These are phyloP conservation scores for Penicillium coprophilum DNA, from an alignment of 495 filamentous ascomycete species.

Conservation along the genomic window DNA sequence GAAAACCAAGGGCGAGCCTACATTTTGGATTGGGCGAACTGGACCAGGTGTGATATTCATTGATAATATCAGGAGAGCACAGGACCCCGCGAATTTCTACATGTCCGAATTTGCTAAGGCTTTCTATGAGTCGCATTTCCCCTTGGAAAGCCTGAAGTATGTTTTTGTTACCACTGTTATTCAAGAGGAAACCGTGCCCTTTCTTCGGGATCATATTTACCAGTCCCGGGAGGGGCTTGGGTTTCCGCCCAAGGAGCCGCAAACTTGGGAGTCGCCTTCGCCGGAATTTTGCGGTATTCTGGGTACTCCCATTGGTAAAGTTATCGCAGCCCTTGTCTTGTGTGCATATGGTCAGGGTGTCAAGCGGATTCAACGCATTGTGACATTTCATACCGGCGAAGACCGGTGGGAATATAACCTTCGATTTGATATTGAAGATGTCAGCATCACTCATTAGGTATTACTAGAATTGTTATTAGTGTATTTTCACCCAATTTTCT, in stretches of 20 bases:
- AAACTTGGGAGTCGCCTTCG: conserved; percentile 3
- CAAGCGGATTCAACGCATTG: conserved; percentile 6
- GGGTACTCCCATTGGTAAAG: conserved; percentile 12
- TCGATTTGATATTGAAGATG: conserved; percentile 11
- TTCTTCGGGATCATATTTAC: not conserved
- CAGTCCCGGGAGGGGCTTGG: not conserved
- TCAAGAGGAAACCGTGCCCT: not conserved
- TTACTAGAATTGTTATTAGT: not conserved
- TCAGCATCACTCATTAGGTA: not conserved
- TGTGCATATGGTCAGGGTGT: conserved; percentile 8
- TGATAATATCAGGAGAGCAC: not conserved
- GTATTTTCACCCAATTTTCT: not conserved
- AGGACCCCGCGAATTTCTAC: not conserved
- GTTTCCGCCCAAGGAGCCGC: not conserved
- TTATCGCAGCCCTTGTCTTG: conserved; percentile 4
- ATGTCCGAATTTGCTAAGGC: conserved; percentile 5
- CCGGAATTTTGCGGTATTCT: conserved; percentile 6
- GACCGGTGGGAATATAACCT: not conserved
- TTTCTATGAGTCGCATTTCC: not conserved
- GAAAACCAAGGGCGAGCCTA: not conserved
- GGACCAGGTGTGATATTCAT: conserved; percentile 5
- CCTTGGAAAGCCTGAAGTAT: not conserved
- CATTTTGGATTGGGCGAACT: not conserved
- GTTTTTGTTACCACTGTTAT: not conserved
- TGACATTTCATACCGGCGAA: not conserved